These are phyloP conservation scores for Handroanthus guayacan DNA, from an alignment of 257 asterid species.

Conservation along the genomic window DNA sequence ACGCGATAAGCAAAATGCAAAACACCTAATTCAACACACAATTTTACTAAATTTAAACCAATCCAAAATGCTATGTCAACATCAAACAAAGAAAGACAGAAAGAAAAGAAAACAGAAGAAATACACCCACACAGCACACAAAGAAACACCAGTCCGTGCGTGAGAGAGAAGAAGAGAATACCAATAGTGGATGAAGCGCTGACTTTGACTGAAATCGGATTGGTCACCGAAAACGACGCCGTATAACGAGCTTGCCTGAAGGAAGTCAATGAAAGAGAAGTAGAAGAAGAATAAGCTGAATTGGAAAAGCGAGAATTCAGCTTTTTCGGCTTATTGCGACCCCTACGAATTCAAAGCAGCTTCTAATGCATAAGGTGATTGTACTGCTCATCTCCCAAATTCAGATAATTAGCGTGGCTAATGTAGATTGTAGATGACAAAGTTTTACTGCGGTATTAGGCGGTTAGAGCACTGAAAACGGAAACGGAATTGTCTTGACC, in stretches of 20 bases:
- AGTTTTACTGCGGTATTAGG: no score
- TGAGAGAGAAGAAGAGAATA: not conserved
- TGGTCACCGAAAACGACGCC: constrained; percentile 39
- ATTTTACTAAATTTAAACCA: constrained; percentile 1
- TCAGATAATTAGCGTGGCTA: constrained; percentile 23
- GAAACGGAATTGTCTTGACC: not conserved
- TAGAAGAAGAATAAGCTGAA: constrained; percentile 25
- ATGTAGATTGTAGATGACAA: not conserved
- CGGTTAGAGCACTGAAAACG: not conserved
- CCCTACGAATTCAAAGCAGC: constrained; percentile 26
- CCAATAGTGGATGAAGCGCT: constrained; percentile 48
- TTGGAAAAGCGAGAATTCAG: constrained; percentile 30
- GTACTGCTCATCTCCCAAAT: constrained; percentile 42
- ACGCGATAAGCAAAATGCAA: not conserved
- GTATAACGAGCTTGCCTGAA: constrained; percentile 21
- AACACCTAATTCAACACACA: not conserved
- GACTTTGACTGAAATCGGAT: constrained; percentile 37
- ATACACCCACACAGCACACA: not conserved
- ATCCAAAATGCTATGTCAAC: not conserved
- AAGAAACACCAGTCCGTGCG: not conserved
- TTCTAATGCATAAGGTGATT: constrained; percentile 32
- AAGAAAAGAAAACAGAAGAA: not conserved
- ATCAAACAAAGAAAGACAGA: not conserved
- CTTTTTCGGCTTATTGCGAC: constrained; percentile 17
- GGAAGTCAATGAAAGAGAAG: constrained; percentile 37